Evolutionary conservation across 2,329 filamentous ascomycete genomes (phyloP).

Genomic region (Pseudogymnoascus verrucosus): DNA sequence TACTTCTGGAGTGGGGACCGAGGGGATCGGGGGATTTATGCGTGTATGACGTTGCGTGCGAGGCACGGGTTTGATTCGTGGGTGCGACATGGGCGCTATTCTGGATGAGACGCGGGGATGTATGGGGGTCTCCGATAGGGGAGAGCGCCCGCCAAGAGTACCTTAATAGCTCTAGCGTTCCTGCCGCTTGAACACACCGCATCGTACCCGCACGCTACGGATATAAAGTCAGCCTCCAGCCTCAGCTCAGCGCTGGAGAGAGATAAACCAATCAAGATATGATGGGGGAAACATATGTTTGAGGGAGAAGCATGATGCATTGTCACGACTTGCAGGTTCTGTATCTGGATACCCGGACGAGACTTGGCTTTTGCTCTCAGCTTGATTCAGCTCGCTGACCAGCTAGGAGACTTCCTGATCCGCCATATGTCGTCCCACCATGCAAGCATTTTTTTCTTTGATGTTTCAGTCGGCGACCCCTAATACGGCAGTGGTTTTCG

Average conservation of each 20-base stretch:
- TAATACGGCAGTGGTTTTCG: background rate
- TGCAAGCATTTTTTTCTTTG: background rate
- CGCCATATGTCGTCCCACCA: background rate
- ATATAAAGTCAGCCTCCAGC: background rate
- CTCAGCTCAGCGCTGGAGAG: background rate
- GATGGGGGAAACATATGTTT: background rate
- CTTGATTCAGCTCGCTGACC: background rate
- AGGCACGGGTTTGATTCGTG: background rate
- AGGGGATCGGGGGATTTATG: background rate
- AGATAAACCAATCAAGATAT: background rate
- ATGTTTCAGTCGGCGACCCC: background rate
- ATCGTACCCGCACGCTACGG: background rate
- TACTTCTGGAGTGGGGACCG: background rate
- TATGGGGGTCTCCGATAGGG: background rate
- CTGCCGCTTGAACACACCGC: background rate
- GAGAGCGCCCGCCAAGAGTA: background rate
- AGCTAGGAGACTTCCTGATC: background rate
- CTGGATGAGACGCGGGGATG: background rate
- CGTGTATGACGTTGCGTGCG: background rate
- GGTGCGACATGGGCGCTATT: background rate
- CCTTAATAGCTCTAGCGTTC: background rate
- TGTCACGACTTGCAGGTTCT: background rate
- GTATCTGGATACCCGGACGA: background rate
- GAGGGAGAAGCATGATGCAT: background rate
- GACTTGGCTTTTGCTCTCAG: background rate